A percentile compares a stretch with the other conserved stretches of the same genome.
Conservation (phyloP, 139 green algal genomes). For the Eudorina sp. region DNA sequence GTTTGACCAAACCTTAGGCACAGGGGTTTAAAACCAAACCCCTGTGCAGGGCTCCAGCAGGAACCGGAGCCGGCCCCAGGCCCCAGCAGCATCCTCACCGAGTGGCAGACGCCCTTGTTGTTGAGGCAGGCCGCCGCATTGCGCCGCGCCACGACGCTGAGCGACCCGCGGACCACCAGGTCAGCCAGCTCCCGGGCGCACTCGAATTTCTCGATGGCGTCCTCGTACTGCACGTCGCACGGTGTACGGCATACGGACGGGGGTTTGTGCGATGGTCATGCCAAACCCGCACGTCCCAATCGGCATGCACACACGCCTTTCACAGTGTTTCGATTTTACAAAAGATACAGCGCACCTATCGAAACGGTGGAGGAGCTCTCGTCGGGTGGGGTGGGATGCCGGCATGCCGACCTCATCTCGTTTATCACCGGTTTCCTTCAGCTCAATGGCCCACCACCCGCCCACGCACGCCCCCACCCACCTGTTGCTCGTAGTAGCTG, state of each 20-base stretch:
- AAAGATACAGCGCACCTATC: too few species aligned
- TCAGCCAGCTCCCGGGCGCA: slow-evolving; percentile 41
- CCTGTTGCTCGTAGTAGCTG: slow-evolving; percentile 44
- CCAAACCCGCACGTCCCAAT: not conserved
- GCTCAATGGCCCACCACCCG: too few species aligned
- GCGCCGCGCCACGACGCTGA: slow-evolving; percentile 33
- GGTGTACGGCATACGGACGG: not conserved
- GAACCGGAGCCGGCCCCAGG: not conserved
- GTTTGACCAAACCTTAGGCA: too few species aligned
- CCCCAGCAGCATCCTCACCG: slow-evolving; percentile 14
- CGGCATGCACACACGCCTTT: not conserved
- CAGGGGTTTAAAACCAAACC: too few species aligned
- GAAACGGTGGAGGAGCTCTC: too few species aligned
- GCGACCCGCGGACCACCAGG: slow-evolving; percentile 32
- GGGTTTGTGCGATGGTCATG: not conserved
- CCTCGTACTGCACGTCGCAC: slow-evolving; percentile 28
- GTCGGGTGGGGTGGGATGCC: too few species aligned
- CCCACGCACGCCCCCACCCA: not conserved
- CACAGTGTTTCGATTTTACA: too few species aligned
- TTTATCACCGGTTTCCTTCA: too few species aligned
- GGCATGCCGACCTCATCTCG: too few species aligned
- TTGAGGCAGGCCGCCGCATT: slow-evolving; percentile 57
- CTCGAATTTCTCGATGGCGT: slow-evolving; percentile 51
- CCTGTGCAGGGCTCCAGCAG: too few species aligned
- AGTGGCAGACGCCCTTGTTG: slow-evolving; percentile 52